phyloP scores from a whole-genome alignment of 192 early-diverging fungal genomes.

The Chytriomyces hyalinus region DNA sequence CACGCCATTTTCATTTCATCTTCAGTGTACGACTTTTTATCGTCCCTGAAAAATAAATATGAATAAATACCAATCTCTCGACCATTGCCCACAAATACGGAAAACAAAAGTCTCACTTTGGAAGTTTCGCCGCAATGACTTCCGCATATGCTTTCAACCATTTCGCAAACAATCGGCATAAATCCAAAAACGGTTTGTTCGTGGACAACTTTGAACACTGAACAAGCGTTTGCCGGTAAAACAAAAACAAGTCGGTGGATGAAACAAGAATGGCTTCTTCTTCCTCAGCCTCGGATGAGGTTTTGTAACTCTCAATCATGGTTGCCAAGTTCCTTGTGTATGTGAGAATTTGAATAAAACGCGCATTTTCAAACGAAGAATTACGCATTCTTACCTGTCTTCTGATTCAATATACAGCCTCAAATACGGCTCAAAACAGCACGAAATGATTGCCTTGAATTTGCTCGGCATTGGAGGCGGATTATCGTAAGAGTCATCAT shows the following conservation, averaged over 20 bases:
- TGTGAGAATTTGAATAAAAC: background rate
- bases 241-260: conserved; percentile 89
- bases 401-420: conserved; percentile 86
- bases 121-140: conserved; percentile 73
- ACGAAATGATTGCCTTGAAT: conserved; percentile 81
- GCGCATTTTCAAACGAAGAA: background rate
- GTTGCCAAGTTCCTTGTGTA: conserved; percentile 59
- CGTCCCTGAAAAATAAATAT: conserved; percentile 54
- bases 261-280: conserved; percentile 80
- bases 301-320: conserved; percentile 62
- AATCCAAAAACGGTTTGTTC: conserved; percentile 84
- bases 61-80: background rate
- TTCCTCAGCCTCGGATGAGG: conserved; percentile 49
- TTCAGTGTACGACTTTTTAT: conserved; percentile 63
- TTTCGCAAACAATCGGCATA: conserved; percentile 80
- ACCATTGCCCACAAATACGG: background rate
- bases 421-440: conserved; percentile 87
- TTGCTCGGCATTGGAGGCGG: conserved; percentile 44
- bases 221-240: conserved; percentile 85
- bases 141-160: conserved; percentile 80
- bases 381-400: conserved; percentile 71
- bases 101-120: conserved; percentile 54
- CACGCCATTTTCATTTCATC: conserved; percentile 77
- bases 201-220: conserved; percentile 86
- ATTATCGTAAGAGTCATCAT: conserved; percentile 13